These are phyloP conservation scores for Populus ilicifolia DNA, from an alignment of 345 rosid genomes.

Conservation along the genomic window DNA sequence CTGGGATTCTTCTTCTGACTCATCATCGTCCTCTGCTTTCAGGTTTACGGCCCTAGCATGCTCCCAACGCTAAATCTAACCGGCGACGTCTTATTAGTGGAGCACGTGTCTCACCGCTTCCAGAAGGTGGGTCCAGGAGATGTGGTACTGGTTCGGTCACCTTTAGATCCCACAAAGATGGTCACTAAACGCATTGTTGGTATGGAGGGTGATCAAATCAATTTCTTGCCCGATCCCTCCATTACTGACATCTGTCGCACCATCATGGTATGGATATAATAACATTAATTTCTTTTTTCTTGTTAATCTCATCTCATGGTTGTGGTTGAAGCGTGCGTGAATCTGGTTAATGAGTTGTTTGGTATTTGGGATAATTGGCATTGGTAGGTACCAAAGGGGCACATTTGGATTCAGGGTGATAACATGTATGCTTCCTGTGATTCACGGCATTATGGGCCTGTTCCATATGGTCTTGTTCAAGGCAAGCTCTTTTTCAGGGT, in stretches of 20 bases:
- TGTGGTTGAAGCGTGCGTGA: neutral
- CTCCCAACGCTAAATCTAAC: constrained; percentile 67
- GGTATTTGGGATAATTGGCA: neutral
- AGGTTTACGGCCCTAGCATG: constrained; percentile 83
- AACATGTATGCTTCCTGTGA: constrained; percentile 66
- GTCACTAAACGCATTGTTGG: constrained; percentile 65
- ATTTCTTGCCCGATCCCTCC: constrained; percentile 38
- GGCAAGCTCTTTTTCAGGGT: constrained; percentile 75
- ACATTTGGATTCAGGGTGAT: constrained; percentile 92
- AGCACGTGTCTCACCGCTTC: constrained; percentile 58
- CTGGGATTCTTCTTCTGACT: neutral
- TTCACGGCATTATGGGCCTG: constrained; percentile 70
- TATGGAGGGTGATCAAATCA: constrained; percentile 62
- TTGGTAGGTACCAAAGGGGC: constrained; percentile 71
- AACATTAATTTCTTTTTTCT: neutral
- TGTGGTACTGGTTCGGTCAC: constrained; percentile 66
- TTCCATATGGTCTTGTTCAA: constrained; percentile 73
- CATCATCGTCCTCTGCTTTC: constrained; percentile 15
- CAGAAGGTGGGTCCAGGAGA: constrained; percentile 66
- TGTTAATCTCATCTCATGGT: neutral
- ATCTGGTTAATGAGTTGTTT: neutral
- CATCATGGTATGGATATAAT: constrained; percentile 5
- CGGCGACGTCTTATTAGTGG: constrained; percentile 65
- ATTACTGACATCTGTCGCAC: neutral
- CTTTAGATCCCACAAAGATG: constrained; percentile 52